Percentiles rank a stretch among this genome's conserved stretches.
phyloP scores from a whole-genome alignment of 2,329 filamentous ascomycete genomes.

The Paraphoma chrysanthemicola region DNA sequence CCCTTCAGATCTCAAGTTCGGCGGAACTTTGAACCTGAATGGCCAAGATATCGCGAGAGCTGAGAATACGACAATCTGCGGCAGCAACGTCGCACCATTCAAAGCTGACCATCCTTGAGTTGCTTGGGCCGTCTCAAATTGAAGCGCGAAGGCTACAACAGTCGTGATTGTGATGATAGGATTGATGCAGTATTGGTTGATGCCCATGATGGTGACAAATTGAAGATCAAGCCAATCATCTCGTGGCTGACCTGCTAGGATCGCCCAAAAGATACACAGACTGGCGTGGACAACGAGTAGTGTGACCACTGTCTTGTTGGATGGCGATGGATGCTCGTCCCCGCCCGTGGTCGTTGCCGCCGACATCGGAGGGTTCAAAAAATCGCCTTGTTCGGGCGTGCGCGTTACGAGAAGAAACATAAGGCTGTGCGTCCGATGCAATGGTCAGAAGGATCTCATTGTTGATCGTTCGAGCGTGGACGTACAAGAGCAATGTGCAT shows the following conservation, averaged over 20 bases:
- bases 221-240: slow-evolving; percentile 1
- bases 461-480: neutral
- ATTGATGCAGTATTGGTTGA: slow-evolving; percentile 4
- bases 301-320: slow-evolving; percentile 2
- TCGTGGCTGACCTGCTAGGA: neutral
- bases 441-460: neutral
- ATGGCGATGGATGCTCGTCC: neutral
- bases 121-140: neutral
- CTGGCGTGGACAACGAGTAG: slow-evolving; percentile 5
- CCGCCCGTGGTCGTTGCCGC: neutral
- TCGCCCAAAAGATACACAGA: slow-evolving; percentile 5
- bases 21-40: slow-evolving; percentile 1
- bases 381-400: neutral
- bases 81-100: slow-evolving; percentile 1
- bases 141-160: slow-evolving; percentile 1
- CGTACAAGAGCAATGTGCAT: slow-evolving; percentile 6
- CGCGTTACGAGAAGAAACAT: neutral
- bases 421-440: neutral
- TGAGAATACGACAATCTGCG: neutral
- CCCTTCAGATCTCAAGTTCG: slow-evolving; percentile 1
- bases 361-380: neutral
- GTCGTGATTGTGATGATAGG: slow-evolving; percentile 1
- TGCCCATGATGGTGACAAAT: slow-evolving; percentile 3
- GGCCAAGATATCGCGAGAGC: slow-evolving; percentile 3
- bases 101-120: neutral